Conservation (phyloP, 2,329 filamentous ascomycete species). For the Penicillium nordicum region DNA sequence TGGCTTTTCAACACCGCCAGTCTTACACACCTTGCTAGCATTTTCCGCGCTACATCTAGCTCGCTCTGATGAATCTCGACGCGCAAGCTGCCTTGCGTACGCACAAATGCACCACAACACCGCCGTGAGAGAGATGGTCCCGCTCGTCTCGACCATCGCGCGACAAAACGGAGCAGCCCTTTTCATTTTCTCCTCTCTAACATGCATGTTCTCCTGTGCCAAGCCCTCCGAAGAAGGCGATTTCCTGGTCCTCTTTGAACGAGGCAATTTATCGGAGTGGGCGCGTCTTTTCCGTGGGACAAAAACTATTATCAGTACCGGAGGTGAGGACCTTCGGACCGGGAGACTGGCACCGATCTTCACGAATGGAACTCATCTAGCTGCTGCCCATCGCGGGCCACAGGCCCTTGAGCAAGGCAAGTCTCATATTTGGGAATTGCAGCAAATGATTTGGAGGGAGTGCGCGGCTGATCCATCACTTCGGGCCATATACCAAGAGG, state of each 20-base stretch:
- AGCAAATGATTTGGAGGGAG: conserved; percentile 7
- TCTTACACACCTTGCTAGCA: conserved; percentile 50
- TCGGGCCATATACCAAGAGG: conserved; percentile 8
- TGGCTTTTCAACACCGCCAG: conserved; percentile 47
- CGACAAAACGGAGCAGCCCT: conserved; percentile 36
- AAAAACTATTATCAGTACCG: conserved; percentile 31
- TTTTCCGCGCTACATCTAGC: conserved; percentile 50
- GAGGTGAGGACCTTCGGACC: conserved; percentile 18
- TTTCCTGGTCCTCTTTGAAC: conserved; percentile 33
- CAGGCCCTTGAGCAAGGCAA: conserved; percentile 4
- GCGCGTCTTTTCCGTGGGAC: conserved; percentile 38
- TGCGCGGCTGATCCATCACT: neutral
- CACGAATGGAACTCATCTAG: conserved; percentile 5
- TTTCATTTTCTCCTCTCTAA: conserved; percentile 41
- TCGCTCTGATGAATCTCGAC: conserved; percentile 37
- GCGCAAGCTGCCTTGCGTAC: conserved; percentile 40
- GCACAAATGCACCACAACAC: conserved; percentile 39
- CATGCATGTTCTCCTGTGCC: conserved; percentile 38
- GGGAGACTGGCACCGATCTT: conserved; percentile 17
- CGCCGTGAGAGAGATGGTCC: conserved; percentile 30
- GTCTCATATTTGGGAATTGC: conserved; percentile 12
- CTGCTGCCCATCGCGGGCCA: neutral
- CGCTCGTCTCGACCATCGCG: conserved; percentile 33
- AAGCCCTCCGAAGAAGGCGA: conserved; percentile 34
- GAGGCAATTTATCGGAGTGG: conserved; percentile 39